Conservation (phyloP, 2,329 filamentous ascomycete species). For the Cercospora zeina region DNA sequence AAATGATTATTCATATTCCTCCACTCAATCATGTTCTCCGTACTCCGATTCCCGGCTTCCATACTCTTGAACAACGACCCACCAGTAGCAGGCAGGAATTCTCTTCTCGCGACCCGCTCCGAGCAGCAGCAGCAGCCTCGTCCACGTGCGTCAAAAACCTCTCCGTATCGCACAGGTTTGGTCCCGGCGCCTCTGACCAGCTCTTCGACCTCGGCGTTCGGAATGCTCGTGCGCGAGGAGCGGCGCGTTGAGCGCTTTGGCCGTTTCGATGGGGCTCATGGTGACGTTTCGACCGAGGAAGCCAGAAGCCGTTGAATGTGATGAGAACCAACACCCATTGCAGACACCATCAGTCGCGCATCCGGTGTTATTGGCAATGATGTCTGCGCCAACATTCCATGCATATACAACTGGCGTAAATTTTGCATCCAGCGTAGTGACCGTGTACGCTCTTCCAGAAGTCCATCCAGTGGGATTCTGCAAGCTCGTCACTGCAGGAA, state of each 20-base stretch:
- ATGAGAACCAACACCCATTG: conserved; percentile 1
- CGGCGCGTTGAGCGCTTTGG: conserved; percentile 26
- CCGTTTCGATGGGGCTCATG: conserved; percentile 24
- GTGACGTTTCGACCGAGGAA: conserved; percentile 22
- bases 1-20: conserved; percentile 15
- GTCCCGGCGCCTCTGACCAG: conserved; percentile 22
- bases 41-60: conserved; percentile 1
- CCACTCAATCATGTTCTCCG: conserved; percentile 20
- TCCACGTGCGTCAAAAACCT: conserved; percentile 12
- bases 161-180: conserved; percentile 25
- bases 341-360: neutral
- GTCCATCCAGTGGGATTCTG: neutral
- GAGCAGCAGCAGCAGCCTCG: too few relatives aligned
- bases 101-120: too few relatives aligned
- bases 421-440: neutral
- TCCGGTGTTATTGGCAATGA: neutral
- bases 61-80: conserved; percentile 11
- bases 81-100: too few relatives aligned
- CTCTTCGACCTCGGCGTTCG: conserved; percentile 24
- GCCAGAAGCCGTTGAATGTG: conserved; percentile 23
- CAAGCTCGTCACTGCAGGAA: neutral
- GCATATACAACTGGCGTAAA: neutral
- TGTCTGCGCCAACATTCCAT: neutral
- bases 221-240: conserved; percentile 22
- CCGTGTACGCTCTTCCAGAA: neutral